Evolutionary conservation across 768 basidiomycete species (phyloP).

Genomic region (Rhodotorula sphaerocarpa): DNA sequence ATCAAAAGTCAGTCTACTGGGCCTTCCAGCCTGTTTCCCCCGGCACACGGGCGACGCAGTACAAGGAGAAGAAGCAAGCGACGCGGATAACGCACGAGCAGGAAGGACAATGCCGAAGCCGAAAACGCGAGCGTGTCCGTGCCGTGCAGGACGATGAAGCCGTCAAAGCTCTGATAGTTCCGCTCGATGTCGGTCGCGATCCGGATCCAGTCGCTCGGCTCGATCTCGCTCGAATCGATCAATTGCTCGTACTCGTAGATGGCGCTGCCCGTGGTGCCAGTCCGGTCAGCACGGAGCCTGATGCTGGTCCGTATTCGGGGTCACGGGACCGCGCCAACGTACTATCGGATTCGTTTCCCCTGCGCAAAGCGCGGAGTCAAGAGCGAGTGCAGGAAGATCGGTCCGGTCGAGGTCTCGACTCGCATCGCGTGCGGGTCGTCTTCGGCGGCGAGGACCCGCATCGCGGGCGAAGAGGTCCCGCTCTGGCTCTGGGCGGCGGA

Average conservation of each 20-base stretch:
- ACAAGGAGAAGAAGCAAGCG: neutral
- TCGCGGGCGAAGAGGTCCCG: conserved; percentile 45
- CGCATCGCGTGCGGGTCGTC: conserved; percentile 4
- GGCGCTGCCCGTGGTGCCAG: too few relatives aligned
- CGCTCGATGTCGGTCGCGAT: conserved; percentile 87
- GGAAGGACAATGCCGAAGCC: conserved; percentile 77
- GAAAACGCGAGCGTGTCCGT: conserved; percentile 61
- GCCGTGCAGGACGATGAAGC: conserved; percentile 82
- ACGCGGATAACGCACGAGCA: conserved; percentile 48
- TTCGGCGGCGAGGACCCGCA: conserved; percentile 10
- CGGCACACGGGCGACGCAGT: too few relatives aligned
- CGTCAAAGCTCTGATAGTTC: conserved; percentile 76
- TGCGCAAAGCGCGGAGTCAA: conserved; percentile 66
- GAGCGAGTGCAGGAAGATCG: conserved; percentile 44
- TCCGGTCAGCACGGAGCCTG: too few relatives aligned
- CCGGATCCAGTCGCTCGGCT: conserved; percentile 53
- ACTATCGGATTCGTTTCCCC: conserved; percentile 62
- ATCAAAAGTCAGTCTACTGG: too few relatives aligned
- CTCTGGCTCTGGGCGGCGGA: conserved; percentile 38
- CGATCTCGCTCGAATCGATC: conserved; percentile 81
- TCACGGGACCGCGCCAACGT: too few relatives aligned
- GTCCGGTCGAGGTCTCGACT: conserved; percentile 27
- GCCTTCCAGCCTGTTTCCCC: too few relatives aligned
- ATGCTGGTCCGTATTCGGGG: too few relatives aligned
- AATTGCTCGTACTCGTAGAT: conserved; percentile 68